phyloP scores from a whole-genome alignment of 1,284 basidiomycete genomes.

The Sanghuangporus sanghuang region DNA sequence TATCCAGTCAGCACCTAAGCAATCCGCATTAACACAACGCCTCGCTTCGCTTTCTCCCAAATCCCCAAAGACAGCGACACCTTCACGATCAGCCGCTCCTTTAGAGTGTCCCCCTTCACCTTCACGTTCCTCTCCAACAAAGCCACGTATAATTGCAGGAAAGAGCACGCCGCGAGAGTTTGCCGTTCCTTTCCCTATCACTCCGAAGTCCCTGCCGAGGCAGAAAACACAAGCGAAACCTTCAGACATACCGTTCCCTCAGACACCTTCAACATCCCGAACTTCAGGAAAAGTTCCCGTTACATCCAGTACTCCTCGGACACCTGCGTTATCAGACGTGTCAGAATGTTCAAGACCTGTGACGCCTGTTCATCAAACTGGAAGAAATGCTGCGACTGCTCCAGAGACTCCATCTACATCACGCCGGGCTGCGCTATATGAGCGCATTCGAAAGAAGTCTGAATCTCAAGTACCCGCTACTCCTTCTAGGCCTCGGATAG shows the following conservation, averaged over 20 bases:
- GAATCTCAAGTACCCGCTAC: slow-evolving; percentile 49
- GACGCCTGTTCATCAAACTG: slow-evolving; percentile 61
- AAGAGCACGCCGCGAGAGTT: slow-evolving; percentile 19
- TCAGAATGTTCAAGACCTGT: slow-evolving; percentile 43
- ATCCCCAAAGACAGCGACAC: slow-evolving; percentile 22
- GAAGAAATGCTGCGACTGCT: slow-evolving; percentile 44
- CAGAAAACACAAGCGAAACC: slow-evolving; percentile 9
- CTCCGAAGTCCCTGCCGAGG: slow-evolving; percentile 25
- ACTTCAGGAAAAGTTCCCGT: slow-evolving; percentile 27
- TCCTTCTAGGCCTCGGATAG: slow-evolving; percentile 51
- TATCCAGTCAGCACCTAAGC: slow-evolving; percentile 37
- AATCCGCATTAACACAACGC: slow-evolving; percentile 61
- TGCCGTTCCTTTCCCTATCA: slow-evolving; percentile 34
- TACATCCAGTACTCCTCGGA: slow-evolving; percentile 46
- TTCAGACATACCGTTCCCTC: slow-evolving; percentile 44
- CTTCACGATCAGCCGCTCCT: slow-evolving; percentile 35
- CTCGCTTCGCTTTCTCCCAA: slow-evolving; percentile 71
- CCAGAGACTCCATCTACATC: slow-evolving; percentile 67
- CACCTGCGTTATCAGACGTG: slow-evolving; percentile 28
- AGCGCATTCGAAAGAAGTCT: slow-evolving; percentile 58
- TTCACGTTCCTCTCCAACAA: slow-evolving; percentile 26
- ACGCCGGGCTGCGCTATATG: slow-evolving; percentile 70
- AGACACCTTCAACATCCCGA: slow-evolving; percentile 31
- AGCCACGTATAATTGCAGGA: slow-evolving; percentile 28
- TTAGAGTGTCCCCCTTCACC: slow-evolving; percentile 44